Percentiles rank a stretch among this genome's conserved stretches.
These are phyloP conservation scores for Crataegus laevigata DNA, from an alignment of 306 rosid species.

Conservation along the genomic window DNA sequence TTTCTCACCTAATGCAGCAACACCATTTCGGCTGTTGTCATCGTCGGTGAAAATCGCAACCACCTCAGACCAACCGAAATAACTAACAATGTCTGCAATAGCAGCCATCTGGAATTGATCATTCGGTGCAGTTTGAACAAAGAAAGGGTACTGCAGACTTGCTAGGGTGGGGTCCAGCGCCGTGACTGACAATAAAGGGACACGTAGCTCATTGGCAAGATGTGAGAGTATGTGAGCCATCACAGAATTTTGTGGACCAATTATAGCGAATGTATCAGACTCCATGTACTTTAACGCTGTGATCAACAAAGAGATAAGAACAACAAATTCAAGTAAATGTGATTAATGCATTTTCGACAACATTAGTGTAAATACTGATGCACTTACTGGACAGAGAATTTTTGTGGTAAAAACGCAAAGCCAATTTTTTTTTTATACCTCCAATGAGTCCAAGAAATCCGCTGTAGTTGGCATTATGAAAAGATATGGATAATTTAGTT, in stretches of 20 bases:
- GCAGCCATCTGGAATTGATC: conserved; percentile 50
- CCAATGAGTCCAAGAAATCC: conserved; percentile 49
- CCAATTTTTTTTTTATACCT: conserved; percentile 19
- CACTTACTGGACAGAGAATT: too few species aligned
- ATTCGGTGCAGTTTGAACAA: conserved; percentile 53
- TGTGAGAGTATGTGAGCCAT: conserved; percentile 44
- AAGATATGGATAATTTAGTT: conserved; percentile 30
- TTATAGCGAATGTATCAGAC: conserved; percentile 35
- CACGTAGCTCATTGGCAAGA: conserved; percentile 44
- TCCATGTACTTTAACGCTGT: conserved; percentile 43
- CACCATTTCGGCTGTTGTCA: conserved; percentile 41
- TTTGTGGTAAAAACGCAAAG: neutral
- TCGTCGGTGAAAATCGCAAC: conserved; percentile 38
- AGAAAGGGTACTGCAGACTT: conserved; percentile 42
- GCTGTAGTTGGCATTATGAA: conserved; percentile 38
- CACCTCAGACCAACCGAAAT: conserved; percentile 34
- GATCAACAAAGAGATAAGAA: neutral
- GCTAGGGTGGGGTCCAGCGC: conserved; percentile 43
- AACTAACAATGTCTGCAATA: conserved; percentile 33
- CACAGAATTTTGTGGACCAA: conserved; percentile 45
- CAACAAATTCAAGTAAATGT: too few species aligned
- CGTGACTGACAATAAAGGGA: conserved; percentile 41
- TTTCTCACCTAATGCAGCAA: conserved; percentile 31
- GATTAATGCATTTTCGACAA: neutral
- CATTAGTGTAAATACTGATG: neutral